A percentile compares a stretch with the other conserved stretches of the same genome.
Evolutionary conservation across 345 rosid species (phyloP).

Genomic region (Brassica napus): Da-Ae NC_063444.1:46131501-46132000

Average conservation of each 20-base stretch:
- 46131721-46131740: too few relatives aligned
- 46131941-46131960: too few relatives aligned
- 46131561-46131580: not conserved
- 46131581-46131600: slow-evolving; percentile 2
- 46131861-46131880: slow-evolving; percentile 30
- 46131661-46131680: slow-evolving; percentile 87
- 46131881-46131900: too few relatives aligned
- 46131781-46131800: slow-evolving; percentile 43
- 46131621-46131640: slow-evolving; percentile 15
- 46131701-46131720: too few relatives aligned
- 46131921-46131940: too few relatives aligned
- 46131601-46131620: not conserved
- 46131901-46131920: too few relatives aligned
- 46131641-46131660: slow-evolving; percentile 51
- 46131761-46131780: slow-evolving; percentile 1
- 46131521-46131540: too few relatives aligned
- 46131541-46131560: too few relatives aligned
- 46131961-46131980: too few relatives aligned
- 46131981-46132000: too few relatives aligned
- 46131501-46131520: too few relatives aligned
- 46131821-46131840: slow-evolving; percentile 78
- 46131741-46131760: slow-evolving; percentile 60
- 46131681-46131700: slow-evolving; percentile 60
- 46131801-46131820: slow-evolving; percentile 92
- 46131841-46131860: slow-evolving; percentile 65